Percentiles rank a stretch among this genome's conserved stretches.
Evolutionary conservation across 2,329 filamentous ascomycete genomes (phyloP).

Genomic region (Aspergillus sp.): DNA sequence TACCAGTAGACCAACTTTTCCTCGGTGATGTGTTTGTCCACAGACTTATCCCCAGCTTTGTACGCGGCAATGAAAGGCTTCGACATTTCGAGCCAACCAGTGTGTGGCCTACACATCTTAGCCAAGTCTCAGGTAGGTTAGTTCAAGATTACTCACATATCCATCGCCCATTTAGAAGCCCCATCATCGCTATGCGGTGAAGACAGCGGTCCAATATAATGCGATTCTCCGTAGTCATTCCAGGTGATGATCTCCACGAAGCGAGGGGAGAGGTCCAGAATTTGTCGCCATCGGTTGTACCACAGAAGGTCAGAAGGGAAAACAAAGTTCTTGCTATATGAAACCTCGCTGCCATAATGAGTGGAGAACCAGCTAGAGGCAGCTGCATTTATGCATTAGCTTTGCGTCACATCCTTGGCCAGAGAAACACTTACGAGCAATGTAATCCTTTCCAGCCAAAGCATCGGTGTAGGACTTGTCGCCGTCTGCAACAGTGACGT

Average conservation of each 20-base stretch:
- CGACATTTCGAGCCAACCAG: conserved; percentile 51
- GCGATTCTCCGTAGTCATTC: conserved; percentile 53
- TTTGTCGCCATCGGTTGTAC: conserved; percentile 39
- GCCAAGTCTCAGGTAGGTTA: background rate
- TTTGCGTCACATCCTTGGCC: background rate
- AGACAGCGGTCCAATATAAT: conserved; percentile 49
- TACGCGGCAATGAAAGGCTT: conserved; percentile 52
- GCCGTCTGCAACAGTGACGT: conserved; percentile 37
- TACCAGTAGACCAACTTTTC: conserved; percentile 56
- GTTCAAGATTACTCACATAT: conserved; percentile 34
- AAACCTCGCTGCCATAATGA: conserved; percentile 42
- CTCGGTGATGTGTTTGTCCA: conserved; percentile 36
- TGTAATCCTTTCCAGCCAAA: conserved; percentile 41
- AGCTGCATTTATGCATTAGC: conserved; percentile 16
- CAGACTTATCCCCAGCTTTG: conserved; percentile 39
- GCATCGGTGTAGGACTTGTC: conserved; percentile 32
- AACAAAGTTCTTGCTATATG: conserved; percentile 51
- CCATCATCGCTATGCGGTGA: conserved; percentile 35
- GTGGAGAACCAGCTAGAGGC: conserved; percentile 51
- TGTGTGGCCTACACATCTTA: conserved; percentile 39
- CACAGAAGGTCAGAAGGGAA: conserved; percentile 43
- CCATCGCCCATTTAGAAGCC: conserved; percentile 47
- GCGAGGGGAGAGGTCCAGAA: conserved; percentile 42
- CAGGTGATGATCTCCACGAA: conserved; percentile 47
- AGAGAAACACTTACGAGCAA: conserved; percentile 36